These are phyloP conservation scores for Termitomyces sp. DNA, from an alignment of 768 basidiomycete genomes.

Conservation along the genomic window DNA sequence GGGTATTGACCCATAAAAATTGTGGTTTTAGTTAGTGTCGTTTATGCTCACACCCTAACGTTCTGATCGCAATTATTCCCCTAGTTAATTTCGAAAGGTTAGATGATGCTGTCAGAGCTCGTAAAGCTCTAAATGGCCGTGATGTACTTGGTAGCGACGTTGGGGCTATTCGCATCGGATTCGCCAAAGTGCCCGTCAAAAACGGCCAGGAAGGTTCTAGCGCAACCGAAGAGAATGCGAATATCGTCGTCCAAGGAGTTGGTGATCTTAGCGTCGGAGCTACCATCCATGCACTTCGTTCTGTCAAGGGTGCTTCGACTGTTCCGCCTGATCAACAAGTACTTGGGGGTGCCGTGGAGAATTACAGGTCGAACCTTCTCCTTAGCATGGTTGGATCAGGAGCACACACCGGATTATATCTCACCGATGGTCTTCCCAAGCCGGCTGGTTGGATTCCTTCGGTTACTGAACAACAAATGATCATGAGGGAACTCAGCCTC, in stretches of 20 bases:
- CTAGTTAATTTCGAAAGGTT: slow-evolving; percentile 95
- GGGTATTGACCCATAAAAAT: slow-evolving; percentile 96
- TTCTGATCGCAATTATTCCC: slow-evolving; percentile 8
- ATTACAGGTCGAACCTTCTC: slow-evolving; percentile 88
- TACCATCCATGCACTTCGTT: slow-evolving; percentile 81
- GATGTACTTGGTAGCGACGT: slow-evolving; percentile 96
- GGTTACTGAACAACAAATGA: slow-evolving; percentile 94
- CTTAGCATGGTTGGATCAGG: slow-evolving; percentile 85
- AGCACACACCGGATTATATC: slow-evolving; percentile 50
- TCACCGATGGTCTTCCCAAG: slow-evolving; percentile 52
- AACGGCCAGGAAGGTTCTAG: slow-evolving; percentile 62
- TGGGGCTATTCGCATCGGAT: slow-evolving; percentile 94
- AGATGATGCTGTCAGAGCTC: slow-evolving; percentile 92
- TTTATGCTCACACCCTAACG: slow-evolving; percentile 1
- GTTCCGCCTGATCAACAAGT: slow-evolving; percentile 93
- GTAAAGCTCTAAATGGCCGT: slow-evolving; percentile 92
- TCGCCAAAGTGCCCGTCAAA: slow-evolving; percentile 94
- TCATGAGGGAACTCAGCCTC: slow-evolving; percentile 86
- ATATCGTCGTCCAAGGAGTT: slow-evolving; percentile 70
- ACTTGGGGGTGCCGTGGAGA: slow-evolving; percentile 86
- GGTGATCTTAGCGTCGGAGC: slow-evolving; percentile 84
- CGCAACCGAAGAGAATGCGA: slow-evolving; percentile 56
- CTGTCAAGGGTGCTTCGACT: slow-evolving; percentile 87
- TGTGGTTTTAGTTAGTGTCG: slow-evolving; percentile 74
- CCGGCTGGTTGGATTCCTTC: slow-evolving; percentile 63